Conservation (phyloP, 306 rosid genomes). For the Pachyrhizus erosus region DNA sequence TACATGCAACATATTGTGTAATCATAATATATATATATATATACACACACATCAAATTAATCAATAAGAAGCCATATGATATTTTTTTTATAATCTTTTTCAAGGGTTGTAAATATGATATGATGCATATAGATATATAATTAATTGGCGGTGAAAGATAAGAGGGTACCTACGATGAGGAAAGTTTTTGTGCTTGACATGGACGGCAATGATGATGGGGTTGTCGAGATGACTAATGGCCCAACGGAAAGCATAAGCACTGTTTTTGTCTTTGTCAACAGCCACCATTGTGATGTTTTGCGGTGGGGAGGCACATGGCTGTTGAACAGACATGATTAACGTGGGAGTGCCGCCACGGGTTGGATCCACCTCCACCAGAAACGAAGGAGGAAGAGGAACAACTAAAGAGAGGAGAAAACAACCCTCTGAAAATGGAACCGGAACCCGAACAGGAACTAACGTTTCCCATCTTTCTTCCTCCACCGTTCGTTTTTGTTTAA, state of each 20-base stretch:
- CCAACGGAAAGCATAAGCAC: conserved; percentile 75
- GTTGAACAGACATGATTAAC: conserved; percentile 48
- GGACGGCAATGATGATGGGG: conserved; percentile 65
- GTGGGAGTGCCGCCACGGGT: background rate
- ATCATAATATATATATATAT: no score
- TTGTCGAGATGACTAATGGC: conserved; percentile 75
- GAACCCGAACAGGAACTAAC: background rate
- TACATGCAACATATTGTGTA: no score
- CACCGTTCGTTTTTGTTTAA: conserved; percentile 6
- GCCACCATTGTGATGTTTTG: conserved; percentile 75
- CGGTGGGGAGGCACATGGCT: conserved; percentile 30
- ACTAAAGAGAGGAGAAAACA: background rate
- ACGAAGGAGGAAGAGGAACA: background rate
- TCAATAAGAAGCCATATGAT: no score
- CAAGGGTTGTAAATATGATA: no score
- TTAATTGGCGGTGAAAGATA: conserved; percentile 23
- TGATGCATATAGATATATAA: no score
- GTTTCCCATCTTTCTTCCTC: background rate
- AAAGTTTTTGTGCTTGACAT: conserved; percentile 63
- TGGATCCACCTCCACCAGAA: background rate
- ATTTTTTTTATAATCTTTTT: no score
- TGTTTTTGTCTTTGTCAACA: conserved; percentile 84
- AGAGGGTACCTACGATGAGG: conserved; percentile 81
- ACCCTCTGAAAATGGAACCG: background rate
- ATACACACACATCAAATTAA: no score